Evolutionary conservation across 2,329 filamentous ascomycete species (phyloP).

Genomic region (Phyllosticta ampelicida): DNA sequence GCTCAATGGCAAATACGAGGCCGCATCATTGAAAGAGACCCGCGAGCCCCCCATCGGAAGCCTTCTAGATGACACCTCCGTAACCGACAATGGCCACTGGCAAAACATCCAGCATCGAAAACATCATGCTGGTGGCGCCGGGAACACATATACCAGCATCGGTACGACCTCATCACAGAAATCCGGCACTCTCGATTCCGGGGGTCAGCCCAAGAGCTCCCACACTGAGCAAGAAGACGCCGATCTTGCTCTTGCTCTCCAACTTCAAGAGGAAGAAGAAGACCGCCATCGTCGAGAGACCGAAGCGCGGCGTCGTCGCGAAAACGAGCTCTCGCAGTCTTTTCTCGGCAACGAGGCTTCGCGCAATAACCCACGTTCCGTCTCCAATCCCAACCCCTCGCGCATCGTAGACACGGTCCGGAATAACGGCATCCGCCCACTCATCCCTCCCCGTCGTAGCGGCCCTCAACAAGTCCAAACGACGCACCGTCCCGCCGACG

Average conservation of each 20-base stretch:
- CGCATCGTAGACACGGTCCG: slow-evolving; percentile 19
- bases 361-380: slow-evolving; percentile 6
- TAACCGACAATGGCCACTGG: slow-evolving; percentile 40
- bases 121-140: slow-evolving; percentile 12
- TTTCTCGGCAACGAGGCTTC: slow-evolving; percentile 44
- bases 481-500: slow-evolving; percentile 20
- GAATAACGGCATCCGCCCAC: slow-evolving; percentile 28
- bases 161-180: slow-evolving; percentile 10
- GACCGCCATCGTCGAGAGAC: slow-evolving; percentile 54
- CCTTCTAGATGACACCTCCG: slow-evolving; percentile 20
- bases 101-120: slow-evolving; percentile 11
- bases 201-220: background rate
- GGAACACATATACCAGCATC: slow-evolving; percentile 6
- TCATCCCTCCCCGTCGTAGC: slow-evolving; percentile 35
- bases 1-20: slow-evolving; percentile 85
- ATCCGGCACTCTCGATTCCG: slow-evolving; percentile 16
- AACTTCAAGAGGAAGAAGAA: slow-evolving; percentile 91
- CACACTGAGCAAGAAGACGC: slow-evolving; percentile 61
- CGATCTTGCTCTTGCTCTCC: slow-evolving; percentile 76
- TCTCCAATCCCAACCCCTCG: slow-evolving; percentile 17
- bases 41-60: slow-evolving; percentile 20
- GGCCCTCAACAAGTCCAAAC: slow-evolving; percentile 5
- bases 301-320: slow-evolving; percentile 51
- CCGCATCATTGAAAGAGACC: too few relatives aligned
- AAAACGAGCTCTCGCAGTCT: slow-evolving; percentile 57